phyloP scores from a whole-genome alignment of 2,329 filamentous ascomycete species.

The Ophioceras dolichostomum region DNA sequence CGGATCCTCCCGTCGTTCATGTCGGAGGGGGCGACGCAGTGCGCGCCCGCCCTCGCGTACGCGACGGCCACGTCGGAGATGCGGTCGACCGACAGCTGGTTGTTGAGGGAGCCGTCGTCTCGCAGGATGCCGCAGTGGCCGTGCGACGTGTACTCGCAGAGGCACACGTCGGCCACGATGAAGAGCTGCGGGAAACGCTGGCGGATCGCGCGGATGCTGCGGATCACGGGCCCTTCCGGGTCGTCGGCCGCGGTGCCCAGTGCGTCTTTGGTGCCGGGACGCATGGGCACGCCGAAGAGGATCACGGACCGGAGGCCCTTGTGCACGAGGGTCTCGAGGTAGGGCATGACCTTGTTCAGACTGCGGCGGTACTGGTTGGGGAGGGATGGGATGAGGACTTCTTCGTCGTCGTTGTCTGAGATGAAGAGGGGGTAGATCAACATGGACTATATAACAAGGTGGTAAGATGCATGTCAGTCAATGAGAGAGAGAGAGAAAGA shows the following conservation, averaged over 20 bases:
- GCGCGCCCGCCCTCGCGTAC: slow-evolving; percentile 89
- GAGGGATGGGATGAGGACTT: slow-evolving; percentile 78
- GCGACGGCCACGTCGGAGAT: slow-evolving; percentile 96
- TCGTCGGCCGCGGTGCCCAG: slow-evolving; percentile 89
- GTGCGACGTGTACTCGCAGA: slow-evolving; percentile 97
- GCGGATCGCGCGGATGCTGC: slow-evolving; percentile 71
- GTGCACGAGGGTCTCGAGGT: slow-evolving; percentile 73
- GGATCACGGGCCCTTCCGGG: slow-evolving; percentile 83
- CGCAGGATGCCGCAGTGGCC: slow-evolving; percentile 94
- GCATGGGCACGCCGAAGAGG: slow-evolving; percentile 85
- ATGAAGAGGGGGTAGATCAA: slow-evolving; percentile 97
- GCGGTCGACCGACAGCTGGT: slow-evolving; percentile 82
- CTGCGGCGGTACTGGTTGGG: slow-evolving; percentile 85
- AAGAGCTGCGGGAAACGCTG: slow-evolving; percentile 82
- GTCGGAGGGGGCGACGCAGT: slow-evolving; percentile 93
- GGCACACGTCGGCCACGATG: slow-evolving; percentile 84
- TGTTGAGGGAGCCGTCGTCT: slow-evolving; percentile 88
- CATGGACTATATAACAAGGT: slow-evolving; percentile 73
- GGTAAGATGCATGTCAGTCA: neutral
- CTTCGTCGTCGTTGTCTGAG: slow-evolving; percentile 87
- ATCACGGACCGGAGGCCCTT: slow-evolving; percentile 92
- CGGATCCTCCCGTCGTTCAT: slow-evolving; percentile 99
- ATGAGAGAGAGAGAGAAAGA: no score
- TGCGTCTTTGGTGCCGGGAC: slow-evolving; percentile 72
- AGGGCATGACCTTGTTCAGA: slow-evolving; percentile 72